Base-by-base conservation (phyloP, 306 rosid genomes). In the Chamaecrista fasciculata region DNA sequence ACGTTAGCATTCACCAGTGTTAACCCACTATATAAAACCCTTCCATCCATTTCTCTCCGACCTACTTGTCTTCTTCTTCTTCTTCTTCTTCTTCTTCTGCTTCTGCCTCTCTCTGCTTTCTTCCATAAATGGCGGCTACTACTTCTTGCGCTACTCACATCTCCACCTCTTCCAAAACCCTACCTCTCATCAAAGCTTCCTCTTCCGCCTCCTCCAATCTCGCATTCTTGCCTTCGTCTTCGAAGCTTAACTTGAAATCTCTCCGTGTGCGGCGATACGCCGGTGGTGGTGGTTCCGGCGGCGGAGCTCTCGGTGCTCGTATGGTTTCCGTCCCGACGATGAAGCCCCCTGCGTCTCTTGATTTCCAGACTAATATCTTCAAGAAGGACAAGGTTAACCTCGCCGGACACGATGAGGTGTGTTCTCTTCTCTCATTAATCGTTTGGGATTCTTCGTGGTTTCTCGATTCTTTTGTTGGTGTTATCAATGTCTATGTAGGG, bases 331-430 rank as follows among this genome's bases (percentile, higher is more conserved):
- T 67, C 15, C 86, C 93, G 14, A 50, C 91, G 0, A 48, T 80
- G 3, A 67, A 70, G 62, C 62, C 70, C 11, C 86, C 83, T 0
- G 49, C 67, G 4, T 65, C 75, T 5, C 91, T 90, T 4, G 95
- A 94, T 79, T 94, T 94, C 62, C 81, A 94, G 6, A 91, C 99
- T 1, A 75, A 91, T 10, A 72, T 88, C 14, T 94, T 94, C 87
- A 85, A 80, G 79, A 94, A 94, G 89, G 97, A 94, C 86, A 88
- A 81, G 76, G 43, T 81, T 66, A 91, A 78, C 76, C 96, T 94
- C 48, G 96, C 97, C 0, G 97, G 99, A 15, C 88, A 94, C 62
- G 90, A 88, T 2, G 99, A 94, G 96, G 99, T 90, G 29, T 7
- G 2, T 2, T 36, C 1, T 39, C 18, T 36, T 33, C 1, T 59